Evolutionary conservation across 2,329 filamentous ascomycete genomes (phyloP).

Genomic region (Alternaria hordeiaustralica): DNA sequence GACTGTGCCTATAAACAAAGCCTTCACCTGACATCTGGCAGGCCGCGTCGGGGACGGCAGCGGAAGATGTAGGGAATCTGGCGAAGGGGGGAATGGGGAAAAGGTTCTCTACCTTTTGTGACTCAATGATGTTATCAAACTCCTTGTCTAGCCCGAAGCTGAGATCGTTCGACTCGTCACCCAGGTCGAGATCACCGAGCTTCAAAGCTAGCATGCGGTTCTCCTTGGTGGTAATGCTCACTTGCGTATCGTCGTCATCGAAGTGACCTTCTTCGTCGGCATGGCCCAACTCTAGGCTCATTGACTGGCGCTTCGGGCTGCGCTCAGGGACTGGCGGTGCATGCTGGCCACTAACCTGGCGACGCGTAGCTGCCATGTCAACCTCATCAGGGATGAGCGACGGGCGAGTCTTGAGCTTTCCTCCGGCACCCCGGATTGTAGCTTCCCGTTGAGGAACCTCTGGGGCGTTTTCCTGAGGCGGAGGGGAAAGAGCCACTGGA

Average conservation of each 20-base stretch:
- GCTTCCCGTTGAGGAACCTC: slow-evolving; percentile 81
- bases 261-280: slow-evolving; percentile 43
- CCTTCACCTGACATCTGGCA: slow-evolving; percentile 38
- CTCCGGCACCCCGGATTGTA: slow-evolving; percentile 87
- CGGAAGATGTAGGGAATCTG: slow-evolving; percentile 35
- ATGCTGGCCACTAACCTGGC: slow-evolving; percentile 80
- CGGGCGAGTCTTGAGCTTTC: slow-evolving; percentile 85
- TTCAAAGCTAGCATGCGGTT: slow-evolving; percentile 75
- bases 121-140: slow-evolving; percentile 93
- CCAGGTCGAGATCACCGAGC: slow-evolving; percentile 78
- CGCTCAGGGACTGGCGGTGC: slow-evolving; percentile 50
- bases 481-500: slow-evolving; percentile 56
- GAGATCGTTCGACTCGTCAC: slow-evolving; percentile 72
- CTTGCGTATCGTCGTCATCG: slow-evolving; percentile 42
- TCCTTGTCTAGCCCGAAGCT: slow-evolving; percentile 88
- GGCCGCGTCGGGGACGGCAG: slow-evolving; percentile 24
- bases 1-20: slow-evolving; percentile 38
- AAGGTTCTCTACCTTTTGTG: slow-evolving; percentile 83
- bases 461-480: slow-evolving; percentile 60
- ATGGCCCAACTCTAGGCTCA: slow-evolving; percentile 41
- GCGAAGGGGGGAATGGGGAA: slow-evolving; percentile 46
- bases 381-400: slow-evolving; percentile 87
- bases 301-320: slow-evolving; percentile 47
- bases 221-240: slow-evolving; percentile 39
- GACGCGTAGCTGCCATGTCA: slow-evolving; percentile 84